These are phyloP conservation scores for Glycine latifolia DNA, from an alignment of 306 rosid species.

Conservation along the genomic window DNA sequence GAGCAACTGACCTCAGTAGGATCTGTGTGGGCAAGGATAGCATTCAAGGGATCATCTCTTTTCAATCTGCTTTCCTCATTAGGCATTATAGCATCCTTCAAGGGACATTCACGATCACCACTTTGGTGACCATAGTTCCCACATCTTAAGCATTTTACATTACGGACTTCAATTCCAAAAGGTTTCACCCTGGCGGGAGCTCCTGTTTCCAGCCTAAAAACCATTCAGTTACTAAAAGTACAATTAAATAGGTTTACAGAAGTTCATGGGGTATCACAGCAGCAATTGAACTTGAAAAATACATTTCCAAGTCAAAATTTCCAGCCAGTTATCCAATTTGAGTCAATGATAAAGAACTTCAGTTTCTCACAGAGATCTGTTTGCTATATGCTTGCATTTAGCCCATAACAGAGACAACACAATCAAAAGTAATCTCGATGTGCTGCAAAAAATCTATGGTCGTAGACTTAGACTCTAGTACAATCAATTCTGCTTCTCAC, in stretches of 20 bases:
- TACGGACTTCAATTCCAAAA: conserved; percentile 93
- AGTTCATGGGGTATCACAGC: conserved; percentile 22
- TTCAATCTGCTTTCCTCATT: conserved; percentile 84
- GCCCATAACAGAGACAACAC: not conserved
- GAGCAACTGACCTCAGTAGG: conserved; percentile 70
- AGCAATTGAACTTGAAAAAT: conserved; percentile 28
- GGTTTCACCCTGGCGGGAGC: conserved; percentile 83
- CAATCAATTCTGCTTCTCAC: not conserved
- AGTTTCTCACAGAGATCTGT: conserved; percentile 27
- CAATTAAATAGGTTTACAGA: conserved; percentile 29
- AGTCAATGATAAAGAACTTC: not conserved
- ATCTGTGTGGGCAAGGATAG: conserved; percentile 85
- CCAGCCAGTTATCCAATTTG: conserved; percentile 14
- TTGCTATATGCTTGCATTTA: not conserved
- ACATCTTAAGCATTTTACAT: conserved; percentile 93
- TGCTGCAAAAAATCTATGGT: not conserved
- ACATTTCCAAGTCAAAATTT: conserved; percentile 20
- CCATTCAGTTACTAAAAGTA: conserved; percentile 42
- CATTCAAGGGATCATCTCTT: conserved; percentile 96
- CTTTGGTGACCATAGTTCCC: conserved; percentile 94
- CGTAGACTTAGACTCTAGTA: not conserved
- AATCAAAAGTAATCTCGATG: too few species aligned
- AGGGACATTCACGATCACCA: conserved; percentile 96
- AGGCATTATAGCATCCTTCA: conserved; percentile 94
- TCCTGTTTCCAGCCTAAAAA: conserved; percentile 90